Percentiles rank a stretch among this genome's conserved stretches.
Evolutionary conservation across 2,329 filamentous ascomycete genomes (phyloP).

Genomic region (Ophiocordyceps unilateralis): DNA sequence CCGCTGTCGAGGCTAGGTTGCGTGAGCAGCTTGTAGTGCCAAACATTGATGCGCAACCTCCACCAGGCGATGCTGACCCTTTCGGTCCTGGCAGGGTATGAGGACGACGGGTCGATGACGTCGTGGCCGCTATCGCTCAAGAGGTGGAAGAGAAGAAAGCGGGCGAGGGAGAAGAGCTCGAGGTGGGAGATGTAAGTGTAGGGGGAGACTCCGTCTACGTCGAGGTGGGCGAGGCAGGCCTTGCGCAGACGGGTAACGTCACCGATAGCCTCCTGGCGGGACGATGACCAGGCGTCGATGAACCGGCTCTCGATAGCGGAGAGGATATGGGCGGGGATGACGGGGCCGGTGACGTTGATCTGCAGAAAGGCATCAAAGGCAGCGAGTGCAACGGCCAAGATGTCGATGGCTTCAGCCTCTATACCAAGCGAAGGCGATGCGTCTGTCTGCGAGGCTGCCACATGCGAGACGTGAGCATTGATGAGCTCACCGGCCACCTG

Average conservation of each 20-base stretch:
- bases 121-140: constrained; percentile 8
- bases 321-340: constrained; percentile 26
- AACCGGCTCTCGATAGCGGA: constrained; percentile 18
- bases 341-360: constrained; percentile 73
- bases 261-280: background rate
- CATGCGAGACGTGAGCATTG: constrained; percentile 1
- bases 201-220: constrained; percentile 69
- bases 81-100: constrained; percentile 22
- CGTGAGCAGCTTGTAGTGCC: constrained; percentile 43
- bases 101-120: constrained; percentile 10
- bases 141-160: constrained; percentile 23
- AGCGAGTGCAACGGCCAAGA: constrained; percentile 15
- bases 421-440: background rate
- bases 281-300: constrained; percentile 19
- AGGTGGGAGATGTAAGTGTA: constrained; percentile 73
- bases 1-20: constrained; percentile 37
- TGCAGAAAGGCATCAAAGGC: constrained; percentile 64
- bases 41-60: constrained; percentile 55
- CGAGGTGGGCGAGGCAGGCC: constrained; percentile 48
- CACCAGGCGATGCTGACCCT: constrained; percentile 38
- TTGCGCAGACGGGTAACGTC: constrained; percentile 21
- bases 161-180: constrained; percentile 66
- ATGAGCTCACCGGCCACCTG: constrained; percentile 3
- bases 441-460: background rate
- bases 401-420: constrained; percentile 3